These are phyloP conservation scores for Aspergillus chevalieri DNA, from an alignment of 2,329 filamentous ascomycete species.

Conservation along the genomic window DNA sequence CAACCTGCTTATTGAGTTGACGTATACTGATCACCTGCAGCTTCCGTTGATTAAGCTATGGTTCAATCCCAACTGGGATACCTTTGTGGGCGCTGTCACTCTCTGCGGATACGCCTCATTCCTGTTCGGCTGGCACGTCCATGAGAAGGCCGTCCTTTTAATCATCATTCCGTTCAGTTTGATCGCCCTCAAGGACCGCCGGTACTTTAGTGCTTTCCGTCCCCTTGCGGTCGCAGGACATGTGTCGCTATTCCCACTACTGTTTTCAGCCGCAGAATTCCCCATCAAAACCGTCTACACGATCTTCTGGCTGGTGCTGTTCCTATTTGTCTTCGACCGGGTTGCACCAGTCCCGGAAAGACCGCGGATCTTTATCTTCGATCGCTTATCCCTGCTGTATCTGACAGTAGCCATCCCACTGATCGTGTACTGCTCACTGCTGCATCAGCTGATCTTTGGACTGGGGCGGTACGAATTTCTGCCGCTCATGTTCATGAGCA, in stretches of 20 bases:
- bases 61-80: slow-evolving; percentile 72
- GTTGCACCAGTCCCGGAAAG: slow-evolving; percentile 76
- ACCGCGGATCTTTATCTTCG: slow-evolving; percentile 79
- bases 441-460: slow-evolving; percentile 80
- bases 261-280: slow-evolving; percentile 89
- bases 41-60: slow-evolving; percentile 78
- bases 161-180: slow-evolving; percentile 94
- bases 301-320: slow-evolving; percentile 80
- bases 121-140: slow-evolving; percentile 96
- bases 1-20: neutral
- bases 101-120: slow-evolving; percentile 95
- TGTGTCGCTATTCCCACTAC: slow-evolving; percentile 86
- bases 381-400: slow-evolving; percentile 84
- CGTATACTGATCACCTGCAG: slow-evolving; percentile 23
- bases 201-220: slow-evolving; percentile 85
- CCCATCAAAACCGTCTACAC: slow-evolving; percentile 93
- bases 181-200: slow-evolving; percentile 80
- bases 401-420: slow-evolving; percentile 84
- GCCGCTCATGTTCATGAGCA: slow-evolving; percentile 94
- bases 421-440: slow-evolving; percentile 77
- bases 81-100: slow-evolving; percentile 81
- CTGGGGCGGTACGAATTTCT: slow-evolving; percentile 71
- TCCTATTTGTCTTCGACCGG: slow-evolving; percentile 79
- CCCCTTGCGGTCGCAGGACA: slow-evolving; percentile 89
- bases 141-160: slow-evolving; percentile 92